Base-by-base conservation (phyloP, 345 rosid species). In the Pistacia atlantica region DNA sequence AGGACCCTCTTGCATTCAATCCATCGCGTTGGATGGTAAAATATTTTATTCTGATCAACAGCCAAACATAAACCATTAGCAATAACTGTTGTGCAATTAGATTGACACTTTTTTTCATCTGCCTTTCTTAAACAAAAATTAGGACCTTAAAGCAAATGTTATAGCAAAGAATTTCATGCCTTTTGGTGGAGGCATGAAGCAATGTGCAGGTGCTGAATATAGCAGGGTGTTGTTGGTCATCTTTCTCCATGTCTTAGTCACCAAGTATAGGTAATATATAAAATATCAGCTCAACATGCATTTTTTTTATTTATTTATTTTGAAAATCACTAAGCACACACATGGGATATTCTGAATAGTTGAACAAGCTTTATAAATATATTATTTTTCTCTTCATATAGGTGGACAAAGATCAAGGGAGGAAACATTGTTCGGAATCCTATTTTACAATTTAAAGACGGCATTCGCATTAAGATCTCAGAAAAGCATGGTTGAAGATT, bases 11-110 rank as follows among this genome's bases (percentile, higher is more conserved):
- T 0, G 45, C 76, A n/a, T 82, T 82, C 55, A 77, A 81, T 65
- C 85, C 85, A 46, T 75, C 76, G 82, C 67, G 82, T 25, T 82
- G 85, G 87, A 72, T 77, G 81, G 84, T 77, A 35, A 38, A 8
- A 3, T 2, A 46, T 57, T 57, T 57, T 18, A 4, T n/a, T 4
- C 9, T 57, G 61, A n/a, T 25, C 56, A 52, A 2, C 17, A 52
- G 17, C 16, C 56, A 52, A 52, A 52, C 14, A 4, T 52, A 52
- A 52, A 52, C 4, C 56, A 52, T 49, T 49, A 38, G 42, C 42
- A 38, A 38, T 6, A 38, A 38, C 7, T 2, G 7, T 6, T 38
- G 42, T 38, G 42, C 42, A 4, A 52, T 52, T 12, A 52, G 56
- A 52, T 14, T 52, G 3, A 52, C 56, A 11, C 18, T 52, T 52